Evolutionary conservation across 1,284 basidiomycete genomes (phyloP).

Genomic region (Pseudozyma thailandica): DNA sequence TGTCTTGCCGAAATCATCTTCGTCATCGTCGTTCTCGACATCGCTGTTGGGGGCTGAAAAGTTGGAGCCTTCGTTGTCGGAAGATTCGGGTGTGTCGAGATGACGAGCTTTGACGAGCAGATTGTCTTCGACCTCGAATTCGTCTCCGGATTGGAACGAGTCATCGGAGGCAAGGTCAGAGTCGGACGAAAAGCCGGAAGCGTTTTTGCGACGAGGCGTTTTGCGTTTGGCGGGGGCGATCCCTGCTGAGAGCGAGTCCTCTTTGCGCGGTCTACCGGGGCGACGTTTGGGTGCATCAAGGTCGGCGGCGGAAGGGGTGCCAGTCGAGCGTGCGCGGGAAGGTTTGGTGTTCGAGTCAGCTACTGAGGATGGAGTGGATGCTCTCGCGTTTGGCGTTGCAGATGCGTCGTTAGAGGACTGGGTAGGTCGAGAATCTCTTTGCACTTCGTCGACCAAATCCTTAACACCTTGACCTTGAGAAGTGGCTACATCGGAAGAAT

Average conservation of each 20-base stretch:
- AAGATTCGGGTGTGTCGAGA: slow-evolving; percentile 43
- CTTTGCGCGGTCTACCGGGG: slow-evolving; percentile 38
- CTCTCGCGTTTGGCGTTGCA: slow-evolving; percentile 4
- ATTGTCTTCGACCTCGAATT: slow-evolving; percentile 42
- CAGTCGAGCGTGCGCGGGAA: slow-evolving; percentile 11
- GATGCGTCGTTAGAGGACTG: neutral
- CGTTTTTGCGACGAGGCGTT: slow-evolving; percentile 23
- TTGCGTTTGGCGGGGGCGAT: slow-evolving; percentile 24
- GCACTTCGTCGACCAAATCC: slow-evolving; percentile 45
- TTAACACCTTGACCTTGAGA: slow-evolving; percentile 47
- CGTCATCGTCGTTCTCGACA: slow-evolving; percentile 32
- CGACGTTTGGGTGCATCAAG: slow-evolving; percentile 28
- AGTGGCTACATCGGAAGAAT: slow-evolving; percentile 35
- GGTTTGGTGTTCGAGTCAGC: slow-evolving; percentile 10
- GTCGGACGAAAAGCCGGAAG: slow-evolving; percentile 30
- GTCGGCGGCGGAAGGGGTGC: slow-evolving; percentile 20
- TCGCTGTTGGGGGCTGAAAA: slow-evolving; percentile 13
- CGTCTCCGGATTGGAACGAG: slow-evolving; percentile 47
- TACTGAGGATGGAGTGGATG: slow-evolving; percentile 22
- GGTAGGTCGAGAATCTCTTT: slow-evolving; percentile 7
- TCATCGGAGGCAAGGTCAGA: slow-evolving; percentile 48
- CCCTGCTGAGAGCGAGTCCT: slow-evolving; percentile 44
- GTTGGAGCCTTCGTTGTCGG: slow-evolving; percentile 40
- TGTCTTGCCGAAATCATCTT: slow-evolving; percentile 31
- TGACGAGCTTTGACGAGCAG: slow-evolving; percentile 42